Base-by-base conservation (phyloP, 2,329 filamentous ascomycete species). In the Hypoxylon sp. region DNA sequence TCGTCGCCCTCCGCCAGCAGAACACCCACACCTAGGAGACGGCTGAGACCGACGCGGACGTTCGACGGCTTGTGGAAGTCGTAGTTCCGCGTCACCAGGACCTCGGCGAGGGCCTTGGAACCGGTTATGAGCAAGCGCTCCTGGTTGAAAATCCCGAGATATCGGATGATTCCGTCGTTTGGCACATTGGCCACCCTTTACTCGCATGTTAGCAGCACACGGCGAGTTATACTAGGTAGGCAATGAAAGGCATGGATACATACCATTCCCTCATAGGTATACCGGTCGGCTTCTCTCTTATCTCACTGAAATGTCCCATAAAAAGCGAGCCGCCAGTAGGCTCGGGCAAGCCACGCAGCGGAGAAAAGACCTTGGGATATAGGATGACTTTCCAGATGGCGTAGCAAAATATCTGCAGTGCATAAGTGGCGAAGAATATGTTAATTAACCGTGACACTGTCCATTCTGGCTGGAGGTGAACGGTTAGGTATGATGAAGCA, bases 1-100 rank as follows among this genome's bases (percentile, higher is more conserved):
- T 94, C 91, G 11, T 96, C 91, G n/a, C 94, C 94, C 77, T 97
- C 94, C 1, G 92, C 91, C 10, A 97, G 80, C 37, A 97, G 78
- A 13, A 94, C 80, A 8, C 91, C 91, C 11, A 89, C 79, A 8
- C 92, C 90, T 11, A 94, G 81, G 24, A 93, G 81, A 20, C 86
- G 82, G 1, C 84, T 85, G 3, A 94, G 79, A 1, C 83, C 82
- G 44, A 78, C 77, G 32, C 85, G 80, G 28, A 91, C 69, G 22
- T 81, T 72, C 1, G 70, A 54, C 0, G 90, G 89, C 73, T 92
- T 93, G 46, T 82, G 72, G 68, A 91, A 94, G 41, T 90, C 86
- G 74, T 93, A 93, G 67, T 82, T 87, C 63, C 87, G 89, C 17
- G 85, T 87, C 24, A 88, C 86, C 3, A 93, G 81, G 7, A 93